Conservation (phyloP, 768 basidiomycete genomes). For the Tylopilus intermedius region DNA sequence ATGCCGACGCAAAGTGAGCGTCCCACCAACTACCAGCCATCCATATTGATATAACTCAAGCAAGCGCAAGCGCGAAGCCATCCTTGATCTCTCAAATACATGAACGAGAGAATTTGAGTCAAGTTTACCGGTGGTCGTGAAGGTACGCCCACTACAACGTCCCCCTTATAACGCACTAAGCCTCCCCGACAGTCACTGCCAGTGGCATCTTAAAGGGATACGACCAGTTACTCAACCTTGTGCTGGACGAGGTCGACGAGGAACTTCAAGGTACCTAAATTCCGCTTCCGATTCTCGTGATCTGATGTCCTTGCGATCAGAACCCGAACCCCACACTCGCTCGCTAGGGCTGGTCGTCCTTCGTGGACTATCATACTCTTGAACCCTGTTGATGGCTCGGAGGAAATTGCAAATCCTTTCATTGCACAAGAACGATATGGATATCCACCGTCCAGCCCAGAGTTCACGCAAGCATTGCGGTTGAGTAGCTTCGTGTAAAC, state of each 20-base stretch:
- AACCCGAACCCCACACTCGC: constrained; percentile 60
- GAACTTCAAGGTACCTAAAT: constrained; percentile 55
- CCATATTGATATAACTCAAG: constrained; percentile 31
- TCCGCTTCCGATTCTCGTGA: constrained; percentile 9
- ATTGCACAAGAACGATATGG: constrained; percentile 51
- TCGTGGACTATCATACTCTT: constrained; percentile 88
- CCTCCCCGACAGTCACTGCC: constrained; percentile 60
- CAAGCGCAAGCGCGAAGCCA: constrained; percentile 75
- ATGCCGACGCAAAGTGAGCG: constrained; percentile 27
- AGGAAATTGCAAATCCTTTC: constrained; percentile 92
- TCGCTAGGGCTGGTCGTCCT: constrained; percentile 82
- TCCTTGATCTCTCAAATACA: constrained; percentile 95
- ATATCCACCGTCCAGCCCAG: not conserved
- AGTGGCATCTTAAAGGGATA: constrained; percentile 92
- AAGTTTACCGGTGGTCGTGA: constrained; percentile 98
- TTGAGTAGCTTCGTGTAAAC: constrained; percentile 9
- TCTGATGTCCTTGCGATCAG: constrained; percentile 32
- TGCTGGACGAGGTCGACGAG: constrained; percentile 93
- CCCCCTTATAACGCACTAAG: not conserved
- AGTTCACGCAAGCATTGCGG: not conserved
- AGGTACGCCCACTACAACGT: constrained; percentile 44
- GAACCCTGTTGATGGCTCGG: constrained; percentile 91
- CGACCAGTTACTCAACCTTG: constrained; percentile 94
- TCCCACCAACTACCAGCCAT: constrained; percentile 4
- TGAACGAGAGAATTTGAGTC: constrained; percentile 86